Conservation (phyloP, 768 basidiomycete genomes). For the Rhodotorula sphaerocarpa region DNA sequence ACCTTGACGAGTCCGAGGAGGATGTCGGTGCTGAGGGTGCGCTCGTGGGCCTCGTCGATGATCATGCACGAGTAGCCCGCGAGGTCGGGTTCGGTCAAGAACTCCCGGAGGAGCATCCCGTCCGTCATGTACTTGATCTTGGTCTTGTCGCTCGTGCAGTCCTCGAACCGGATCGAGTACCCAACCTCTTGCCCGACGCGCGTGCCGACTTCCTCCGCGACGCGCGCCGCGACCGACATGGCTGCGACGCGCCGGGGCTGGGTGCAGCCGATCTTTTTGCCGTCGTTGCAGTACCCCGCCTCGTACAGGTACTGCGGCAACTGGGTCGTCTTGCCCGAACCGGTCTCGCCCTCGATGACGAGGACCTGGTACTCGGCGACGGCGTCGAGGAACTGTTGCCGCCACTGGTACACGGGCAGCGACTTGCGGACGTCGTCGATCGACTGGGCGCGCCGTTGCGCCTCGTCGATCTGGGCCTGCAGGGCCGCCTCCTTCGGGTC, state of each 20-base stretch:
- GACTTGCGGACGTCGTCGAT: constrained; percentile 92
- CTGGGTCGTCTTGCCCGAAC: constrained; percentile 98
- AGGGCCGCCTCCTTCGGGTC: constrained; percentile 76
- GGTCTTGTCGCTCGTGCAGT: constrained; percentile 98
- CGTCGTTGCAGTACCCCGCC: constrained; percentile 82
- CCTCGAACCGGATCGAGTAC: constrained; percentile 99
- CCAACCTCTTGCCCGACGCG: constrained; percentile 97
- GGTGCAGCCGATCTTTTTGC: constrained; percentile 86
- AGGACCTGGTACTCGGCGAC: constrained; percentile 86
- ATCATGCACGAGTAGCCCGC: constrained; percentile 91
- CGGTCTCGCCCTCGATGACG: constrained; percentile 96
- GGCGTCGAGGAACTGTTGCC: constrained; percentile 78
- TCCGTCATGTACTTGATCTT: constrained; percentile 98
- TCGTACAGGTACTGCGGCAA: constrained; percentile 97
- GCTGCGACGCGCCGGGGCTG: constrained; percentile 98
- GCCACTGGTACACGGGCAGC: constrained; percentile 81
- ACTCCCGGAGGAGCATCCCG: constrained; percentile 94
- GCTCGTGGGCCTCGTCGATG: constrained; percentile 97
- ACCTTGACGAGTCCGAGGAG: constrained; percentile 98
- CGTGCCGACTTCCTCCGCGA: constrained; percentile 96
- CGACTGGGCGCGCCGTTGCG: constrained; percentile 74
- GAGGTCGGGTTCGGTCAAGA: constrained; percentile 91
- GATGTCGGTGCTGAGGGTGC: constrained; percentile 96
- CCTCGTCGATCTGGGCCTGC: constrained; percentile 79
- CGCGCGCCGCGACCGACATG: constrained; percentile 98